A percentile compares a stretch with the other conserved stretches of the same genome.
Evolutionary conservation across 495 filamentous ascomycete species (phyloP).

Genomic region (Cercophora scortea): DNA sequence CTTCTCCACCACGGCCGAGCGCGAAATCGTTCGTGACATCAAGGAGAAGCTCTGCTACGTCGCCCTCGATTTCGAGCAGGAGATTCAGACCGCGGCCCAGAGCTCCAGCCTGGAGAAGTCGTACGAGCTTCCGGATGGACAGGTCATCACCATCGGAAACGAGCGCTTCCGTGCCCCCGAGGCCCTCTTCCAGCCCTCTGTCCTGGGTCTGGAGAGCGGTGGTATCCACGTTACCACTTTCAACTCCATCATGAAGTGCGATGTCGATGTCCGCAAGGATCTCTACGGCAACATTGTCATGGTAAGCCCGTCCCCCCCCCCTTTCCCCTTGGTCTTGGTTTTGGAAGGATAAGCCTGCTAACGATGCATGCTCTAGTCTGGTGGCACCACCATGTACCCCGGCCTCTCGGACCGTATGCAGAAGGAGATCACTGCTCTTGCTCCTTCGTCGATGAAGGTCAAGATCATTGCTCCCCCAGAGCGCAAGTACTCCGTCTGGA

Average conservation of each 20-base stretch:
- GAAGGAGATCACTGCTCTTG: constrained; percentile 99
- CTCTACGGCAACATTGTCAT: constrained; percentile 99
- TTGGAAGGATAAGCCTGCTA: constrained; percentile 8
- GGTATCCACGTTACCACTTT: constrained; percentile 99
- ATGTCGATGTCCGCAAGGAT: constrained; percentile 99
- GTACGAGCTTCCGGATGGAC: constrained; percentile 98
- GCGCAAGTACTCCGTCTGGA: constrained; percentile 99
- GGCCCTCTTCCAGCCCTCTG: constrained; percentile 98
- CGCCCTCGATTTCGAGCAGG: constrained; percentile 98
- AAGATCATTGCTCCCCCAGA: constrained; percentile 98
- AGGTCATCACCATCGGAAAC: constrained; percentile 99
- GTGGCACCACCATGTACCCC: constrained; percentile 99
- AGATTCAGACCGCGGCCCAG: constrained; percentile 99
- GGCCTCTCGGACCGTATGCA: constrained; percentile 99
- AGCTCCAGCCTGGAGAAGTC: constrained; percentile 97
- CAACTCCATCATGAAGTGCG: constrained; percentile 99
- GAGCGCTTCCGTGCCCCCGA: constrained; percentile 99
- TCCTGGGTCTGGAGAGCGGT: constrained; percentile 94
- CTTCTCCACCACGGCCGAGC: constrained; percentile 99
- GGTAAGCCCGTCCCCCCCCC: too few species aligned
- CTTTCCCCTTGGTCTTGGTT: neutral
- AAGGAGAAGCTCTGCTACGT: constrained; percentile 99
- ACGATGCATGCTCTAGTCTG: constrained; percentile 59
- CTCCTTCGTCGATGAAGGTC: constrained; percentile 98
- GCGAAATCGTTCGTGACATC: constrained; percentile 99